Evolutionary conservation across 2,329 filamentous ascomycete genomes (phyloP), one percentile per base, ranked within the genome.

Genomic region (Paecilomyces formosus): DNA sequence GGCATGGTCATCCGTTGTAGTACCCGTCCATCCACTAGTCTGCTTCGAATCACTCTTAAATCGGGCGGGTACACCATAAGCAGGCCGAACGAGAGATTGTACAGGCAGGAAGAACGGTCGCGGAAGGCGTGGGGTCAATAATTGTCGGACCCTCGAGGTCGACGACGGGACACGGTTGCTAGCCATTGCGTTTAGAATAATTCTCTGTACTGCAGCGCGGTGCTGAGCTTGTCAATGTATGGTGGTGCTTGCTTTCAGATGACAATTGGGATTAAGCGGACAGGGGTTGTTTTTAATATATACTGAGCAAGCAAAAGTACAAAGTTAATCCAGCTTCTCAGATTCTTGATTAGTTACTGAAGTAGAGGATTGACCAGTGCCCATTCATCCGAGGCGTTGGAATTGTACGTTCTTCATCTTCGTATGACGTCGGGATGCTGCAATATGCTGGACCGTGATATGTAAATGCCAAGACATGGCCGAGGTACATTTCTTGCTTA

Each of bases 11-110:
- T 72, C 66, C 12, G 60, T 45, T 0, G 63, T 61, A 11, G 68
- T 63, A 13, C 76, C 76, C 30, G 65, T 66, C 74, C 74, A 77
- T 26, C 66, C 64, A 26, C n/a, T 52, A 33, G 33, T n/a, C 39
- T 45, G 15, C 39, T 21, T 51, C 22, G 61, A 62, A 31, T 55
- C 30, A 51, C 67, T 63, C 18, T 66, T 55, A 9, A 61, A 57
- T 15, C 63, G 65, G 18, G 45, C 56, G 28, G 63, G 66, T 49
- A 62, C 54, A 22, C 55, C 55, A 31, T 33, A 50, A 55, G 60
- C 50, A 21, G 64, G 57, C 39, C 61, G 63, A 49, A 62, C 55
- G 24, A 63, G 54, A 7, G 63, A 63, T 39, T 60, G 64, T 49
- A 65, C 53, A 13, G 63, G 61, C 50, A 65, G 55, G 22, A 64